Evolutionary conservation across 1,284 basidiomycete genomes (phyloP).

Genomic region (Salmacisia buchloeana): DNA sequence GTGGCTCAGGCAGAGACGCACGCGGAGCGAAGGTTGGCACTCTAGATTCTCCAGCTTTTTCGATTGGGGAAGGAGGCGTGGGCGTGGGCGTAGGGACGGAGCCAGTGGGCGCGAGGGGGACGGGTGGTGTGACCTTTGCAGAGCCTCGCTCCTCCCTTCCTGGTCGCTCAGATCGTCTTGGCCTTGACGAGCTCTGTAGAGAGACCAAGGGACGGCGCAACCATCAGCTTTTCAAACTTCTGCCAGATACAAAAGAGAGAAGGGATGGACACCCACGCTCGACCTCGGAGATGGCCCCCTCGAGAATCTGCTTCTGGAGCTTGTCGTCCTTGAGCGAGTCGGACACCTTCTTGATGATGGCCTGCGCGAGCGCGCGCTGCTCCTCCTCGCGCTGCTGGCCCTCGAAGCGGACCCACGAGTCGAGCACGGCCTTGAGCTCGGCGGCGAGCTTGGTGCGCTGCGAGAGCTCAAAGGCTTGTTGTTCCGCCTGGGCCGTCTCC

Average conservation of each 20-base stretch:
- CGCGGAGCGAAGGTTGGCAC: background rate
- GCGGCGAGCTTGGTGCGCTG: constrained; percentile 80
- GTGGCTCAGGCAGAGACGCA: too few relatives aligned
- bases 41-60: background rate
- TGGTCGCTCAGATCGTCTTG: constrained; percentile 44
- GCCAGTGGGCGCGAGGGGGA: too few relatives aligned
- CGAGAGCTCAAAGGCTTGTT: constrained; percentile 80
- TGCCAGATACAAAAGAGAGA: background rate
- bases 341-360: constrained; percentile 79
- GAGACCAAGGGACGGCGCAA: too few relatives aligned
- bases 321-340: constrained; percentile 80
- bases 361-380: constrained; percentile 81
- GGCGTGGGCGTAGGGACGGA: too few relatives aligned
- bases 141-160: background rate
- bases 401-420: constrained; percentile 97
- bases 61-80: background rate
- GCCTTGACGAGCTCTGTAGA: constrained; percentile 41
- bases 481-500: constrained; percentile 89
- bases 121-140: too few relatives aligned
- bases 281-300: constrained; percentile 78
- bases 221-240: background rate
- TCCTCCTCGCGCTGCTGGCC: constrained; percentile 93
- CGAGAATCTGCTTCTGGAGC: constrained; percentile 84
- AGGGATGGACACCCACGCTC: constrained; percentile 66
- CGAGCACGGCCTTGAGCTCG: constrained; percentile 90